These are phyloP conservation scores for Lactarius hengduanensis DNA, from an alignment of 768 basidiomycete genomes.

Conservation along the genomic window DNA sequence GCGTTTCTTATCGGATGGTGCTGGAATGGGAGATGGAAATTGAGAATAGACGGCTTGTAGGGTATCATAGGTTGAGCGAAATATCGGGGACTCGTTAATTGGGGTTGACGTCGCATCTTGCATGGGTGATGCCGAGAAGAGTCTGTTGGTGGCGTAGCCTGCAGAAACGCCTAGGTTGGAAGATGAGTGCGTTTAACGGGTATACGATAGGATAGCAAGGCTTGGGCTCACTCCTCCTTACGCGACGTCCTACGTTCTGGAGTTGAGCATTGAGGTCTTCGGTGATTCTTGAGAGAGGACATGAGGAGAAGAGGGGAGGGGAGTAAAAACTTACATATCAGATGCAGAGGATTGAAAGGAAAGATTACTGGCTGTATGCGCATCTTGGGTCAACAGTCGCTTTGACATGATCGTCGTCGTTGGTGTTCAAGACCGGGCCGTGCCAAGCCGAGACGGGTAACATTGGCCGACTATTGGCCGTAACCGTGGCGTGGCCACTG, in stretches of 20 bases:
- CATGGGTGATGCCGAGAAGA: constrained; percentile 9
- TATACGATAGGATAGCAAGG: neutral
- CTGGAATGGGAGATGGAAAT: constrained; percentile 31
- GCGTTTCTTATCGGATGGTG: constrained; percentile 41
- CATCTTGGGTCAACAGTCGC: constrained; percentile 13
- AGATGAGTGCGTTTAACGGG: constrained; percentile 32
- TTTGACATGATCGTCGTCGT: constrained; percentile 8
- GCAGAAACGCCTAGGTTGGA: constrained; percentile 53
- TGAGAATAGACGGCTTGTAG: constrained; percentile 49
- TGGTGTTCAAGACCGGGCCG: constrained; percentile 9
- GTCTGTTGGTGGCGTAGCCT: constrained; percentile 47
- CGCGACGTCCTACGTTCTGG: constrained; percentile 56
- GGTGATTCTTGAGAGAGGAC: constrained; percentile 38
- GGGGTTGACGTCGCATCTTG: neutral
- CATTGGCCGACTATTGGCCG: neutral
- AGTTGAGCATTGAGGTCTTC: constrained; percentile 54
- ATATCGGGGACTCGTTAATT: constrained; percentile 37
- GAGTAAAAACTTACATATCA: constrained; percentile 12
- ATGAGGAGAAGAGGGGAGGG: neutral
- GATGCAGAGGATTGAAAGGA: constrained; percentile 13
- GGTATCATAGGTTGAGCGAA: constrained; percentile 56
- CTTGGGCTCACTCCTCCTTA: constrained; percentile 54
- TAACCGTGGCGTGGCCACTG: neutral
- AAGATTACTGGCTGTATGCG: neutral
- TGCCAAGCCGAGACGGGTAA: neutral